phyloP scores from a whole-genome alignment of 208 protist species.

The Leptomonas seymouri region DNA sequence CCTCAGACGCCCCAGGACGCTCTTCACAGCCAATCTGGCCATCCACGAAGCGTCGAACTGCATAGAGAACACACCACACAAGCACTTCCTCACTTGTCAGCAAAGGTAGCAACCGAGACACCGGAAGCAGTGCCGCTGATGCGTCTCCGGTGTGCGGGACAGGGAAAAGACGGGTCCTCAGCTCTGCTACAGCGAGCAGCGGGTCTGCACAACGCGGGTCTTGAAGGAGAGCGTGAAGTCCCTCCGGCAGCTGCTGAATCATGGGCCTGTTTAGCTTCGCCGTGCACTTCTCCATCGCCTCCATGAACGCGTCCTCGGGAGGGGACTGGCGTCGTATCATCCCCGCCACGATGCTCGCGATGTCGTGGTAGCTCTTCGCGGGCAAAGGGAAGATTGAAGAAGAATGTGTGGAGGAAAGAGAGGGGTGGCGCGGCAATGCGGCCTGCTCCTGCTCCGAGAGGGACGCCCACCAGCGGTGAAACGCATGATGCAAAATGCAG shows the following conservation, averaged over 20 bases:
- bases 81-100: slow-evolving; percentile 32
- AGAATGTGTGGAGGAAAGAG: neutral
- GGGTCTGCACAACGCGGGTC: slow-evolving; percentile 39
- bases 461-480: slow-evolving; percentile 43
- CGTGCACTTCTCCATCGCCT: slow-evolving; percentile 61
- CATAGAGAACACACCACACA: slow-evolving; percentile 36
- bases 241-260: slow-evolving; percentile 23
- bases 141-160: neutral
- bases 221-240: slow-evolving; percentile 29
- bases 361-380: slow-evolving; percentile 16
- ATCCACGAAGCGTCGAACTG: slow-evolving; percentile 19
- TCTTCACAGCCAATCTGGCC: slow-evolving; percentile 13
- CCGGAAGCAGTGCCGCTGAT: neutral
- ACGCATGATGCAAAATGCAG: slow-evolving; percentile 79
- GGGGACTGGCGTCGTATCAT: slow-evolving; percentile 33
- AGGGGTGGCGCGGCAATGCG: neutral
- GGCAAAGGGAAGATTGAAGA: slow-evolving; percentile 25
- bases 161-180: neutral
- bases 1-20: too few relatives aligned
- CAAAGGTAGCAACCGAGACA: neutral
- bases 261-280: slow-evolving; percentile 47
- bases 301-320: slow-evolving; percentile 58
- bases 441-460: neutral
- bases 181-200: slow-evolving; percentile 6
- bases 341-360: slow-evolving; percentile 14